These are phyloP conservation scores for Eucommia ulmoides DNA, from an alignment of 257 asterid species.

Conservation along the genomic window DNA sequence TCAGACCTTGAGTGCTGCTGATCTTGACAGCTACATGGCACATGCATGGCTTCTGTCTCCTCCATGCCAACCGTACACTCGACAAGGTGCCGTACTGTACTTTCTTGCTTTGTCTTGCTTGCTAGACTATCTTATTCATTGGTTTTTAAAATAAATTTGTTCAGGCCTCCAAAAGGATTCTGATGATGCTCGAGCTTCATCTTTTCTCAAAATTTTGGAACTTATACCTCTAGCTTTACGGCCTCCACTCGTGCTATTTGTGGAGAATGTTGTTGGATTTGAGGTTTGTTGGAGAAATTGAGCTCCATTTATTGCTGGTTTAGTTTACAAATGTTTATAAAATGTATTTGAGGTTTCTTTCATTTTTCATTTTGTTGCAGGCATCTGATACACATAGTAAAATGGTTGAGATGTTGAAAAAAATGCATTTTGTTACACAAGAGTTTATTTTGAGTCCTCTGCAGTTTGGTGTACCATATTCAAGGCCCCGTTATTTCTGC, in stretches of 20 bases:
- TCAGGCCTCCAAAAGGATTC: constrained; percentile 96
- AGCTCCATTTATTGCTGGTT: background rate
- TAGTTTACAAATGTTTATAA: background rate
- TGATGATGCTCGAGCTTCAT: constrained; percentile 80
- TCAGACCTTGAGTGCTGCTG: constrained; percentile 77
- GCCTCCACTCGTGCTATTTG: constrained; percentile 78
- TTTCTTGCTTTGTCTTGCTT: constrained; percentile 1
- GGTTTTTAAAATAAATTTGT: constrained; percentile 9
- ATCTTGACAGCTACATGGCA: constrained; percentile 65
- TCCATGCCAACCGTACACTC: constrained; percentile 96
- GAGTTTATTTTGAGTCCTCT: constrained; percentile 87
- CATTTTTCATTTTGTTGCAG: constrained; percentile 29
- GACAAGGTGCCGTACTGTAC: constrained; percentile 54
- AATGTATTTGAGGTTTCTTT: background rate
- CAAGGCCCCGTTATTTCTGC: constrained; percentile 95
- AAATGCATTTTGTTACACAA: constrained; percentile 58
- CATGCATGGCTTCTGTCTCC: constrained; percentile 92
- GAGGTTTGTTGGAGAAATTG: constrained; percentile 46
- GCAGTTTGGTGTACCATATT: constrained; percentile 91
- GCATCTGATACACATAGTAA: constrained; percentile 78
- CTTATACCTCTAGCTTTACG: constrained; percentile 52
- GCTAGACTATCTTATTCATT: constrained; percentile 11
- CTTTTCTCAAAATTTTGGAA: constrained; percentile 75
- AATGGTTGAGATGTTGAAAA: constrained; percentile 59
- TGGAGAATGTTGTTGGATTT: constrained; percentile 97